phyloP scores from a whole-genome alignment of 1,284 basidiomycete species.

The Tylopilus orsonianus region DNA sequence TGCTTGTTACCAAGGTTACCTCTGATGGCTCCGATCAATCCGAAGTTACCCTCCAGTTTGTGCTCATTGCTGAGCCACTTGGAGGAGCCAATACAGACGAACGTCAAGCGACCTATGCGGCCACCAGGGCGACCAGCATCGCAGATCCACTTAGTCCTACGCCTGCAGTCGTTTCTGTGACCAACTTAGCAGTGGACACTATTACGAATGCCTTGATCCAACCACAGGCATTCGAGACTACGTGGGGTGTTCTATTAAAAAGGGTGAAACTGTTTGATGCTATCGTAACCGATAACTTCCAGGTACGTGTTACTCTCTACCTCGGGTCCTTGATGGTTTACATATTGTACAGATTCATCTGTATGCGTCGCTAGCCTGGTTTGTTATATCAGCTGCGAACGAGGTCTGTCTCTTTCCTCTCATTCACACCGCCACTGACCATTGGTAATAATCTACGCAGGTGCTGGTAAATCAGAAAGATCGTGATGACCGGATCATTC shows the following conservation, averaged over 20 bases:
- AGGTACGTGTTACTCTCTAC: neutral
- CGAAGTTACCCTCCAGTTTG: neutral
- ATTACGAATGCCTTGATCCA: neutral
- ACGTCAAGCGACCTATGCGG: neutral
- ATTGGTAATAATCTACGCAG: too few species aligned
- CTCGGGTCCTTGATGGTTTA: neutral
- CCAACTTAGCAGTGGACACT: neutral
- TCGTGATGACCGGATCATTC: too few species aligned
- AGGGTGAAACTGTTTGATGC: neutral
- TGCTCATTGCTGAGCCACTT: neutral
- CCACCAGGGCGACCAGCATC: neutral
- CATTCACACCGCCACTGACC: too few species aligned
- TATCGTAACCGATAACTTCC: neutral
- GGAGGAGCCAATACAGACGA: neutral
- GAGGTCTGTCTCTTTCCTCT: too few species aligned
- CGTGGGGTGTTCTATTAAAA: neutral
- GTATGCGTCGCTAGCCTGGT: neutral
- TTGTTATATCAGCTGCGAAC: neutral
- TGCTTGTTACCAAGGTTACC: neutral
- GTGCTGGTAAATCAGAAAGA: too few species aligned
- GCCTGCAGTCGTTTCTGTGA: neutral
- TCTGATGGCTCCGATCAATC: neutral
- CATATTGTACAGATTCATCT: neutral
- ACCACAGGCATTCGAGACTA: neutral
- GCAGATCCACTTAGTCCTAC: neutral